phyloP scores from a whole-genome alignment of 306 rosid genomes.

The Psophocarpus tetragonolobus region DNA sequence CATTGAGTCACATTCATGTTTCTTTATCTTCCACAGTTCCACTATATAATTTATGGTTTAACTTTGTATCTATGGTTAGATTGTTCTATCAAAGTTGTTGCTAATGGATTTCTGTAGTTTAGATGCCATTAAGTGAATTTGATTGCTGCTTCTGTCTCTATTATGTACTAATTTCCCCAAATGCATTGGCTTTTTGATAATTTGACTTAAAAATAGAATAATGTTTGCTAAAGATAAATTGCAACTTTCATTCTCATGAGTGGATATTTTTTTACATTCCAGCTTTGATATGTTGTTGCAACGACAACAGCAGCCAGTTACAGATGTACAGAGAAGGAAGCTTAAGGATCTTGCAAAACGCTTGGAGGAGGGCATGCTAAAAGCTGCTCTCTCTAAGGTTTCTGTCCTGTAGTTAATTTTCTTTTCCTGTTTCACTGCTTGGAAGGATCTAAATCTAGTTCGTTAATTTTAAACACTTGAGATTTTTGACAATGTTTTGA shows the following conservation, averaged over 20 bases:
- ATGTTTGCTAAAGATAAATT: not conserved
- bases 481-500: conserved; percentile 29
- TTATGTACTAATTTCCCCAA: not conserved
- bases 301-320: conserved; percentile 45
- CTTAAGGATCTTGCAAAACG: conserved; percentile 72
- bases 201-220: not conserved
- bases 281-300: conserved; percentile 57
- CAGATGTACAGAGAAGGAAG: conserved; percentile 50
- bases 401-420: conserved; percentile 14
- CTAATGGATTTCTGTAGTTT: conserved; percentile 12
- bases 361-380: conserved; percentile 80
- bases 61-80: not conserved
- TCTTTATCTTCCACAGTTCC: not conserved
- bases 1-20: not conserved
- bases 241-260: not conserved
- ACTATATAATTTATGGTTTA: conserved; percentile 7
- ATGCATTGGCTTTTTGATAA: not conserved
- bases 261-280: conserved; percentile 36
- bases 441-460: not conserved
- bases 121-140: not conserved
- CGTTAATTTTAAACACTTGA: not conserved
- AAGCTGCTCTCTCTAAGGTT: conserved; percentile 69
- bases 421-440: not conserved
- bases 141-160: not conserved
- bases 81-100: not conserved